Conservation (phyloP, 2,329 filamentous ascomycete species). For the Aspergillus phoenicis region DNA sequence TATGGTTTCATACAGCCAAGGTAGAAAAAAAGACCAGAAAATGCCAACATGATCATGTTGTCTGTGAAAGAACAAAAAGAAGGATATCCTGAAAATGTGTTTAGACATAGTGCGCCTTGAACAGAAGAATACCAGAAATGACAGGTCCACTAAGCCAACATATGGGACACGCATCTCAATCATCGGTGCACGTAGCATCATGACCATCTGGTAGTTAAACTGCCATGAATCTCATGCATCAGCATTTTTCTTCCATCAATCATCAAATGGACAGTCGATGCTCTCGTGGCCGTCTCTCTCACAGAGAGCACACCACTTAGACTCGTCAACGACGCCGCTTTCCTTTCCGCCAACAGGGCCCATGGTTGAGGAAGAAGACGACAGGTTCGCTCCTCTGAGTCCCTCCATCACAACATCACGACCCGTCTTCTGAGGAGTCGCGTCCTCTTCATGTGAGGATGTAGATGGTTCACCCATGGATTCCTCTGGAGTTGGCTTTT, state of each 20-base stretch:
- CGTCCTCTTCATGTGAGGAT: conserved; percentile 17
- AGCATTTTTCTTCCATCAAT: conserved; percentile 45
- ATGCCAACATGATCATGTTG: neutral
- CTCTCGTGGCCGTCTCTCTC: conserved; percentile 96
- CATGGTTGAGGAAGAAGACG: conserved; percentile 37
- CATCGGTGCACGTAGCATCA: neutral
- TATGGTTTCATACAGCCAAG: conserved; percentile 1
- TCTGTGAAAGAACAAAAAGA: neutral
- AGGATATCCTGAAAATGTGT: neutral
- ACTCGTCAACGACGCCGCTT: conserved; percentile 74
- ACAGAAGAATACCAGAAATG: neutral
- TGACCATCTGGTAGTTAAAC: neutral
- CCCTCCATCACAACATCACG: conserved; percentile 47
- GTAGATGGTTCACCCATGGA: conserved; percentile 19
- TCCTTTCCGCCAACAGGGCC: conserved; percentile 76
- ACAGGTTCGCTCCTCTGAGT: conserved; percentile 44
- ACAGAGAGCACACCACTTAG: conserved; percentile 96
- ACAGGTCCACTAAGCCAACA: neutral
- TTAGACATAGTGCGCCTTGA: neutral
- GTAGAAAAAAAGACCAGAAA: conserved; percentile 3
- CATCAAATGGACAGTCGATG: conserved; percentile 90
- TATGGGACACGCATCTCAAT: neutral
- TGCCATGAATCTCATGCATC: neutral
- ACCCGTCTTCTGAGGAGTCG: conserved; percentile 41
- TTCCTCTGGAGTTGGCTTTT: conserved; percentile 22